Base-by-base conservation (phyloP, 108 stramenopile species). In the Mayamaea pseudoterrestris region DNA sequence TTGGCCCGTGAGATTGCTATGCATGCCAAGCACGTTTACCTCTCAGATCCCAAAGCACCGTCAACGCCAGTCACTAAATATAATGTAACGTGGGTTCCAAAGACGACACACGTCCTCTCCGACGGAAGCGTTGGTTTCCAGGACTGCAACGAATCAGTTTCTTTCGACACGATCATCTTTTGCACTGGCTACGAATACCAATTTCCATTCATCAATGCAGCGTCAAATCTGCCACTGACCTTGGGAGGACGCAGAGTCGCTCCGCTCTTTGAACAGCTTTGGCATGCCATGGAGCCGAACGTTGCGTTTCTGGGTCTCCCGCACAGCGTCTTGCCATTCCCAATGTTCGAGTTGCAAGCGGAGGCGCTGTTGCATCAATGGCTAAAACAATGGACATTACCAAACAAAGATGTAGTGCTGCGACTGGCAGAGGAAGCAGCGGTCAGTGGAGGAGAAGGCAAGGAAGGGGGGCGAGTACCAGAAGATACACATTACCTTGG, bases 131-230 rank as follows among this genome's bases (percentile, higher is more conserved):
- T 80, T 17, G 61, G 53, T 40, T 86, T 84, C 65, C 12, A 50
- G 11, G 29, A 55, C 34, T 46, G 56, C 30, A 58, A 47, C 23
- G 53, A 62, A 4, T 44, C 53, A 7, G 9, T 57, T 21, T 61
- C 53, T 27, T 58, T 83, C 7, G 84, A 87, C 47, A 56, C 58
- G n/a, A 78, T 93, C 45, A 69, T 93, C 16, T 78, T 83, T 46
- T 86, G 84, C 54, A 73, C 92, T 17, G 92, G 92, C 0, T 93
- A 93, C 54, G 92, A 93, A 41, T 93, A 90, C 48, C 30, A 53
- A 5, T 93, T 89, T 53, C 76, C 84, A n/a, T 89, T 89, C 50
- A 60, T 93, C 45, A 65, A 74, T 21, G 66, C 60, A 1, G 44
- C 40, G 6, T 21, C 36, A 5, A 22, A 20, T 26, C 39, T 49